Percentiles rank a stretch among this genome's conserved stretches.
These are phyloP conservation scores for Begonia fuchsioides DNA, from an alignment of 306 rosid species.

Conservation along the genomic window DNA sequence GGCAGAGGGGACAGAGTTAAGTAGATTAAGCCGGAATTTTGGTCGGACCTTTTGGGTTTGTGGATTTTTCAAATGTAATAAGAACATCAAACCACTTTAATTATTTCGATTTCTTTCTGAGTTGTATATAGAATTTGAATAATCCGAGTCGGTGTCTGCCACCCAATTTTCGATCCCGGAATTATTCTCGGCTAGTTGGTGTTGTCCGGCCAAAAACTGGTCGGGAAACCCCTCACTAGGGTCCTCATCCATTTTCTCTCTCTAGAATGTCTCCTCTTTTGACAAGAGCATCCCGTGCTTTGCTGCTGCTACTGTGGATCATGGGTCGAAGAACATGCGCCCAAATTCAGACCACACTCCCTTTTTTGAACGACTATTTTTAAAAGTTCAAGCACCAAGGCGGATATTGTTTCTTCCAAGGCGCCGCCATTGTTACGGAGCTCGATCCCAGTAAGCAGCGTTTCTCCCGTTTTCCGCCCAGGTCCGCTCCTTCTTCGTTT, in stretches of 20 bases:
- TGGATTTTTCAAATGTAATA: too few relatives aligned
- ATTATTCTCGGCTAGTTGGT: too few relatives aligned
- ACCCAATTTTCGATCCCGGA: too few relatives aligned
- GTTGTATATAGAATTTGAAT: too few relatives aligned
- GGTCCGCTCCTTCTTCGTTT: not conserved
- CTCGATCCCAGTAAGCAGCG: conserved; percentile 62
- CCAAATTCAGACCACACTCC: conserved; percentile 70
- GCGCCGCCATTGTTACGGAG: conserved; percentile 57
- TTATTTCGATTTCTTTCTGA: too few relatives aligned
- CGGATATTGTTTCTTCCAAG: conserved; percentile 60
- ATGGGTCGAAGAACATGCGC: conserved; percentile 39
- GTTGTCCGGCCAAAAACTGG: conserved; percentile 35
- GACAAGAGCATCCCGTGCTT: conserved; percentile 20
- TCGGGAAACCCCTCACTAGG: too few relatives aligned
- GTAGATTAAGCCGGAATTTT: not conserved
- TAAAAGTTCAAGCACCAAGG: conserved; percentile 54
- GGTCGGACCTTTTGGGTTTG: too few relatives aligned
- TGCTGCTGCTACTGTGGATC: conserved; percentile 37
- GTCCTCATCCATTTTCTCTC: too few relatives aligned
- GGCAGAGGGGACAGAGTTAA: not conserved
- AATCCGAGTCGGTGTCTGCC: too few relatives aligned
- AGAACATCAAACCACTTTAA: too few relatives aligned
- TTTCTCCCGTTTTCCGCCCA: not conserved
- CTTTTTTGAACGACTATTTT: conserved; percentile 60
- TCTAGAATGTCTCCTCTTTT: conserved; percentile 27